A percentile compares a stretch with the other conserved stretches of the same genome.
Evolutionary conservation across 192 early-diverging fungal genomes (phyloP).

Genomic region (Coemansia biformis): DNA sequence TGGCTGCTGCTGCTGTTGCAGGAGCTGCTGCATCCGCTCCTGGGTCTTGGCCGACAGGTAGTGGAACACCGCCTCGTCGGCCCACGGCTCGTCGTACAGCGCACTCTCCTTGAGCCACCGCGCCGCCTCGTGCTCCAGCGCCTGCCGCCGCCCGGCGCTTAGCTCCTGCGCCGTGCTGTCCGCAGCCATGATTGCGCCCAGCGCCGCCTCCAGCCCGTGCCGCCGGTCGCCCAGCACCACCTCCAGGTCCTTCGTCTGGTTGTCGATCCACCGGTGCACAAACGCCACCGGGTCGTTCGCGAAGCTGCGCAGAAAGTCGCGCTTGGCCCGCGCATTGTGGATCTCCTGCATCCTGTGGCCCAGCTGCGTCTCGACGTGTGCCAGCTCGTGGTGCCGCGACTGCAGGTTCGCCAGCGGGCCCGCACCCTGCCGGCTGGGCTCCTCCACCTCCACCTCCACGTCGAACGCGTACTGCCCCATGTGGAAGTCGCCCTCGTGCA

Average conservation of each 20-base stretch:
- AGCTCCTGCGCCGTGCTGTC: constrained; percentile 23
- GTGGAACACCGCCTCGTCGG: constrained; percentile 87
- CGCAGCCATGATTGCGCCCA: constrained; percentile 37
- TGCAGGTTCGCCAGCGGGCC: constrained; percentile 52
- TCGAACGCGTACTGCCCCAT: constrained; percentile 80
- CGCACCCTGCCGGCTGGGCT: constrained; percentile 53
- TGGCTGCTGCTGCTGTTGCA: constrained; percentile 36
- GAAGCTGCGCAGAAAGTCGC: constrained; percentile 89
- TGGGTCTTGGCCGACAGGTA: constrained; percentile 70
- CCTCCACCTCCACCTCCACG: constrained; percentile 85
- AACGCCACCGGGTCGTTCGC: constrained; percentile 81
- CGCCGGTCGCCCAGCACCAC: constrained; percentile 52
- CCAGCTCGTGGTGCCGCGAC: constrained; percentile 53
- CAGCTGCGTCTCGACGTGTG: constrained; percentile 53
- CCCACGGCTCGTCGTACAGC: constrained; percentile 56
- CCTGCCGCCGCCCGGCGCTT: constrained; percentile 26
- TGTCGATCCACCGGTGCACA: constrained; percentile 87
- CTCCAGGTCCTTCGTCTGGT: constrained; percentile 90
- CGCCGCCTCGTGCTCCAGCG: constrained; percentile 29
- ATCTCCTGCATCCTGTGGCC: constrained; percentile 75
- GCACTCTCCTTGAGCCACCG: constrained; percentile 50
- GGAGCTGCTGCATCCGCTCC: constrained; percentile 48
- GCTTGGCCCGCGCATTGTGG: constrained; percentile 82
- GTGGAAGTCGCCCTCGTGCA: constrained; percentile 65
- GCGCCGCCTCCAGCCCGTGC: constrained; percentile 44